Base-by-base conservation (phyloP, 2,329 filamentous ascomycete genomes). In the Beauveria asiatica region DNA sequence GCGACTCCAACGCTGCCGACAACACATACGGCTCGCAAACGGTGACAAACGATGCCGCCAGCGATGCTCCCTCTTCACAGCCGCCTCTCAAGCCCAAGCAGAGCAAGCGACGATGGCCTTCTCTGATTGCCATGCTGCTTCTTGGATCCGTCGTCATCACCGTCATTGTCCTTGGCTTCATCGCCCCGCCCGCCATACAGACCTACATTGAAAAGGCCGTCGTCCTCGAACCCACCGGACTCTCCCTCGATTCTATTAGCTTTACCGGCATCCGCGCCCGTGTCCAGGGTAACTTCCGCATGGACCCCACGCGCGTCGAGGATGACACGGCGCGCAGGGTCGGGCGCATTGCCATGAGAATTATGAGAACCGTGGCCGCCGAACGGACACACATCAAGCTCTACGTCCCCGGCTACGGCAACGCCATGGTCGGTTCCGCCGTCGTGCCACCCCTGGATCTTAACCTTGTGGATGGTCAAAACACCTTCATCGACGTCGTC, bases 201-300 rank as follows among this genome's bases (percentile, higher is more conserved):
- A 83, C 90, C 70, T 99, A 99, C 73, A 90, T 89, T 53, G 88
- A 93, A 73, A 81, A 92, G 72, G 90, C 92, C 3, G 81, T 87
- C 25, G 85, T 93, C 19, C 83, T 99, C 65, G 85, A 92, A 69
- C 90, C 94, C 2, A 92, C 88, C 6, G 89, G 87, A 65, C 75
- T 99, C 21, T 91, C 92, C 1, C 85, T 99, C 62, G 89, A 94
- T 68, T 90, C 88, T 2, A 88, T 97, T 65, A 97, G 91, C 0
- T 70, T 84, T 8, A 81, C 86, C 61, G 93, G 94, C 13, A 83
- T 97, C 9, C 84, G 82, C 63, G 88, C 90, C 37, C 86, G 91
- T 64, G 80, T 99, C 51, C 87, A 92, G 68, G 93, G 89, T 21
- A 87, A 89, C 59, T 90, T 97, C 68, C 81, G 79, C 48, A 83